Evolutionary conservation across 2,329 filamentous ascomycete genomes (phyloP), one percentile per base, ranked within the genome.

Genomic region (Tolypocladium pustulatum): DNA sequence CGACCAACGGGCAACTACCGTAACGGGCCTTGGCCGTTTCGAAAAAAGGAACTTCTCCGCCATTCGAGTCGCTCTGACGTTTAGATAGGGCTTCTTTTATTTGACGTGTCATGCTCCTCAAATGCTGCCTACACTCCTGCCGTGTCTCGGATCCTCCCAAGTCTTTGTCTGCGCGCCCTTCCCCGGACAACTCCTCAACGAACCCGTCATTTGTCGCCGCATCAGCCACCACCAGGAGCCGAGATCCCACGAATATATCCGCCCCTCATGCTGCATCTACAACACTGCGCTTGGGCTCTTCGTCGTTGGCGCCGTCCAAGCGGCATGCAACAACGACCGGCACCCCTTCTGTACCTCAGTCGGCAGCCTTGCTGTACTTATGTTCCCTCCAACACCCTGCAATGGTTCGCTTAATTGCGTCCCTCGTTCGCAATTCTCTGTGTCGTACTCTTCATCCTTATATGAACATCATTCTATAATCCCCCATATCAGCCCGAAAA

Each of bases 401-500:
- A 56, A 56, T 56, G 40, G 27, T 49, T 56, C 55, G 55, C 55
- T 36, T 12, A 34, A 56, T 56, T 30, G 40, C n/a, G 20, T 30
- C 56, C 51, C 1, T 34, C 57, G 30, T 32, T 20, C 12, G 15
- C 30, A 52, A 34, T 43, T 52, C 52, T 59, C 43, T 53, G 8
- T 56, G 40, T 52, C 57, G 40, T 55, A 8, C 22, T 49, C 51
- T 27, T 54, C 57, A 4, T 46, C 25, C 53, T 37, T 32, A 30
- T 38, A 34, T 59, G 60, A 55, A 61, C 57, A 55, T 36, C 58
- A 36, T 58, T 56, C 38, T 58, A 52, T n/a, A 53, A 54, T 55
- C 43, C 34, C 57, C 49, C n/a, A n/a, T n/a, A n/a, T 70, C 63
- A 76, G 56, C 74, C 74, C n/a, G 69, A 70, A 58, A 96, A 97